Evolutionary conservation across 2,329 filamentous ascomycete genomes (phyloP).

Genomic region (Nectriaceae sp.): DNA sequence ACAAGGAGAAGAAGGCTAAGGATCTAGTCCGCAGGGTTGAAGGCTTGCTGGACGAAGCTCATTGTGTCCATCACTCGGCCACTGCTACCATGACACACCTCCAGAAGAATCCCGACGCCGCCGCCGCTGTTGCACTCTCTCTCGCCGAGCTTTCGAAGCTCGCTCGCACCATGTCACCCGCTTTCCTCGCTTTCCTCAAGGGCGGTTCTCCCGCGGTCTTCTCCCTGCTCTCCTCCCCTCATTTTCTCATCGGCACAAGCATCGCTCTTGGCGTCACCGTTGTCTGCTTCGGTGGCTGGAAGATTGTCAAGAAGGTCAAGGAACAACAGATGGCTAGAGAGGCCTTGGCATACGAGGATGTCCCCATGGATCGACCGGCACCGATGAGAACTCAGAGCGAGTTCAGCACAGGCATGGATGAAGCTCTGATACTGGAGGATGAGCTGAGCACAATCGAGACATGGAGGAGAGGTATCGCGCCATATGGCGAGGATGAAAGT

Average conservation of each 20-base stretch:
- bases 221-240: conserved; percentile 81
- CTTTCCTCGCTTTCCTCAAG: conserved; percentile 75
- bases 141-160: conserved; percentile 88
- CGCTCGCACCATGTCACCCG: conserved; percentile 80
- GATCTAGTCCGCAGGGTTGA: conserved; percentile 75
- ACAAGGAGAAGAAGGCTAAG: conserved; percentile 56
- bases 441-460: conserved; percentile 60
- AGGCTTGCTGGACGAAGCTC: conserved; percentile 77
- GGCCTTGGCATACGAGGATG: conserved; percentile 30
- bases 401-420: conserved; percentile 45
- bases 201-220: conserved; percentile 83
- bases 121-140: conserved; percentile 90
- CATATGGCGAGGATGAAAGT: conserved; percentile 47
- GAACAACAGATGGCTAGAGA: conserved; percentile 39
- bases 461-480: conserved; percentile 59
- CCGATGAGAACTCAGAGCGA: conserved; percentile 31
- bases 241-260: conserved; percentile 91
- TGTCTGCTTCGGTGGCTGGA: conserved; percentile 94
- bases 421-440: conserved; percentile 59
- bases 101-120: conserved; percentile 76
- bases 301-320: conserved; percentile 87
- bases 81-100: conserved; percentile 76
- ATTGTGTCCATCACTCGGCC: conserved; percentile 85
- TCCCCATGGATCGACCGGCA: conserved; percentile 25
- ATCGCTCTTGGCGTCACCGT: conserved; percentile 91